Conservation (phyloP, 306 rosid genomes). For the Malus orientalis region DNA sequence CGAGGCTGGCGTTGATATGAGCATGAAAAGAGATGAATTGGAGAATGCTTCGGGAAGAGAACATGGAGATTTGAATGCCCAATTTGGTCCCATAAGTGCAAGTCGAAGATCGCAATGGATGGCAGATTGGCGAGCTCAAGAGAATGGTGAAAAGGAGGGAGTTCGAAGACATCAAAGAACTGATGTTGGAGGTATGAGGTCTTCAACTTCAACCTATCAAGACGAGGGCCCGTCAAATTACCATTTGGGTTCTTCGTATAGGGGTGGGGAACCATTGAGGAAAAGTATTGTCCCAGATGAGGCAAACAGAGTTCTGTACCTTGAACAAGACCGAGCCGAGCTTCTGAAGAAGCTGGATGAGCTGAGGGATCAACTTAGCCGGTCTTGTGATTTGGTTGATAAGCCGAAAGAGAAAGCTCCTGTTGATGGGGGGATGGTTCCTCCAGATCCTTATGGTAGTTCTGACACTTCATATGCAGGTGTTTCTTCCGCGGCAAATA, state of each 20-base stretch:
- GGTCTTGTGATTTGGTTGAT: slow-evolving; percentile 52
- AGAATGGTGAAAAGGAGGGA: slow-evolving; percentile 39
- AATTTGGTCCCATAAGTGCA: slow-evolving; percentile 24
- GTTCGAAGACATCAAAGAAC: slow-evolving; percentile 29
- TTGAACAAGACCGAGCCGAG: slow-evolving; percentile 80
- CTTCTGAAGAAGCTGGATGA: slow-evolving; percentile 90
- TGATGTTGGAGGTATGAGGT: slow-evolving; percentile 54
- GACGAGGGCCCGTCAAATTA: slow-evolving; percentile 59
- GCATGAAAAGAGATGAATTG: slow-evolving; percentile 27
- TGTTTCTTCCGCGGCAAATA: slow-evolving; percentile 38
- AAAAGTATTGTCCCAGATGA: slow-evolving; percentile 41
- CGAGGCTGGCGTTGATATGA: slow-evolving; percentile 26
- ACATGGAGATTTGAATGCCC: slow-evolving; percentile 28
- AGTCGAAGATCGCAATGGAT: slow-evolving; percentile 31
- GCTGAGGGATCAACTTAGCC: slow-evolving; percentile 65
- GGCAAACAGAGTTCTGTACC: slow-evolving; percentile 42
- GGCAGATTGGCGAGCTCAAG: slow-evolving; percentile 50
- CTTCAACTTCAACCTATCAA: slow-evolving; percentile 51
- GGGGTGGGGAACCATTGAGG: slow-evolving; percentile 44
- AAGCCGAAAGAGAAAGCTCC: slow-evolving; percentile 51
- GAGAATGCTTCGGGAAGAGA: slow-evolving; percentile 37
- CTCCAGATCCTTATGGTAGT: slow-evolving; percentile 52
- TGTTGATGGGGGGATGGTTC: slow-evolving; percentile 36
- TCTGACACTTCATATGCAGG: slow-evolving; percentile 43
- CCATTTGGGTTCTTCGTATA: slow-evolving; percentile 29